Evolutionary conservation across 169 alveolate genomes (phyloP).

Genomic region (Perkinsus chesapeaki): DNA sequence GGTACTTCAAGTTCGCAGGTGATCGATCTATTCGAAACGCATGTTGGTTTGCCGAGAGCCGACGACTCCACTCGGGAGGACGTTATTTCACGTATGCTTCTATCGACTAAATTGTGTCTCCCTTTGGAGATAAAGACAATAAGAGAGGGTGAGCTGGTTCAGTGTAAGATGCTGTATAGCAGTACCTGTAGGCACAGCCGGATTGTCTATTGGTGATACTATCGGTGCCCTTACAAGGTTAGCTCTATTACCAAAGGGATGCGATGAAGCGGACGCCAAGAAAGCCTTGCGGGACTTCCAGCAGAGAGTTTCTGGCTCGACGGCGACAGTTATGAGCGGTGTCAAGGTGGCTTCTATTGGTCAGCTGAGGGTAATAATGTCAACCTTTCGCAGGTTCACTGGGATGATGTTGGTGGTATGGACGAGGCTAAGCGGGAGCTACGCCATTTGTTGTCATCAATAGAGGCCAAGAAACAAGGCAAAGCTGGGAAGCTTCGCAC

Average conservation of each 20-base stretch:
- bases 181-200: background rate
- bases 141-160: background rate
- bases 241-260: background rate
- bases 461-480: conserved; percentile 20
- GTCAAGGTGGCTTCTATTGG: background rate
- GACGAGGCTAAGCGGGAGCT: conserved; percentile 67
- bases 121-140: background rate
- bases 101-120: background rate
- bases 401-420: conserved; percentile 79
- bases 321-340: background rate
- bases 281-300: background rate
- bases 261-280: background rate
- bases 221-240: background rate
- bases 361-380: background rate
- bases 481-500: background rate
- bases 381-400: conserved; percentile 29
- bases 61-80: background rate
- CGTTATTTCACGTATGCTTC: background rate
- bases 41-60: background rate
- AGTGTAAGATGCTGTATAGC: background rate
- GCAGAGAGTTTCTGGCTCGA: background rate
- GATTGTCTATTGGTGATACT: background rate
- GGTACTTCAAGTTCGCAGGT: background rate
- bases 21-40: background rate
- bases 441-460: conserved; percentile 49